These are phyloP conservation scores for Clonostachys byssicola DNA, from an alignment of 2,329 filamentous ascomycete species.

Conservation along the genomic window DNA sequence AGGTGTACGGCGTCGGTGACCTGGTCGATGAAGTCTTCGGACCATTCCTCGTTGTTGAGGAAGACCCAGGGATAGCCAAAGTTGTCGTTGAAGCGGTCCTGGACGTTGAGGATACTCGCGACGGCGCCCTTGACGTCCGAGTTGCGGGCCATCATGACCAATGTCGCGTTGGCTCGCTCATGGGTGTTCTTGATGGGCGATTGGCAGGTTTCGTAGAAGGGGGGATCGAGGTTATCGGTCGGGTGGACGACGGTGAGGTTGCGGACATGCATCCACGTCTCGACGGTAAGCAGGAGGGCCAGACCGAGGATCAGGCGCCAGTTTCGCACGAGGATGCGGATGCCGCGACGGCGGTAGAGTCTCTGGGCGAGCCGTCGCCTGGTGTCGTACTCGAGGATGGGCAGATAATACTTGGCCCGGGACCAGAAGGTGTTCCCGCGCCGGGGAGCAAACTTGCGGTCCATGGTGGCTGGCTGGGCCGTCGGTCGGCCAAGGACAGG, in stretches of 20 bases:
- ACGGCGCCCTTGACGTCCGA: slow-evolving; percentile 31
- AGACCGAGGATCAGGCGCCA: slow-evolving; percentile 15
- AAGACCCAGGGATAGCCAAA: slow-evolving; percentile 42
- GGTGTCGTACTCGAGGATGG: no score
- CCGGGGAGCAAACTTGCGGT: no score
- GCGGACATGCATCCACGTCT: slow-evolving; percentile 19
- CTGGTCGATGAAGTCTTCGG: slow-evolving; percentile 26
- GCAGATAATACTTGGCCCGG: no score
- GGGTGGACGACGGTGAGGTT: slow-evolving; percentile 26
- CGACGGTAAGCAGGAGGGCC: slow-evolving; percentile 7
- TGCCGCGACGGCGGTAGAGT: no score
- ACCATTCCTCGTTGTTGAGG: slow-evolving; percentile 38
- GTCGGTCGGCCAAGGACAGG: no score
- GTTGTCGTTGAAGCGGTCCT: slow-evolving; percentile 39
- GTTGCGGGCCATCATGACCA: slow-evolving; percentile 43
- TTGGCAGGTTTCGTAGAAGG: slow-evolving; percentile 32
- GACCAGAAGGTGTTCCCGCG: no score
- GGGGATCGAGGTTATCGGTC: slow-evolving; percentile 26
- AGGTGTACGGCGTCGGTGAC: slow-evolving; percentile 29
- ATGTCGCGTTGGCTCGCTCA: slow-evolving; percentile 34
- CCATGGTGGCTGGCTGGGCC: no score
- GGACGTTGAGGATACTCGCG: slow-evolving; percentile 31
- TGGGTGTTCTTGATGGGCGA: slow-evolving; percentile 23
- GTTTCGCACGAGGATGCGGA: slow-evolving; percentile 2
- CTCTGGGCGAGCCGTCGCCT: no score